Evolutionary conservation across 371 early-diverging fungal species (phyloP), one percentile per base, ranked within the genome.

Genomic region (Mucor irregularis): DNA sequence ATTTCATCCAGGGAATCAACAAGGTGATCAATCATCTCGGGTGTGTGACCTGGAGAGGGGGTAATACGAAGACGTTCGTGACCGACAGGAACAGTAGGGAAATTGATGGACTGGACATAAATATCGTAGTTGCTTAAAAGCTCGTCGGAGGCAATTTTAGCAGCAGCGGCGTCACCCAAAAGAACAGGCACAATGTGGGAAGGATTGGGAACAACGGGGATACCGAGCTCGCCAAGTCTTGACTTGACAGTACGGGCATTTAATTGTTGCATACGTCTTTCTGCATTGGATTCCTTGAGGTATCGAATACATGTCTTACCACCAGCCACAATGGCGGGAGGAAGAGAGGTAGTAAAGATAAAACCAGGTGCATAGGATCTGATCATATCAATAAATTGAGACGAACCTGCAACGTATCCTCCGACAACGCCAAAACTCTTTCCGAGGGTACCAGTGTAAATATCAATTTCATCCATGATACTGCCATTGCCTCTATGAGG

Each of bases 331-430:
- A 95, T 90, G 34, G 91, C 84, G 33, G 99, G 99, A 24, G 99
- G 99, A 28, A 98, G 85, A 10, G 98, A 97, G 8, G 99, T 98
- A 55, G 99, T 98, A 72, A 98, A 98, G 73, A 98, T 98, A 76
- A 98, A 98, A 38, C 99, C 99, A 29, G 98, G 98, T 8, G 99
- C 99, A 72, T 97, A 98, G 28, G 94, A 94, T 56, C 99, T 93
- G 45, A 98, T 87, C 92, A 96, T 91, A 73, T 98, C 99, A 26
- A 97, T 92, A 29, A 96, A 78, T 19, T 78, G 67, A 25, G 95
- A 88, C 16, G 92, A 92, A 28, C 82, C 96, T 38, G 97, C 98
- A 73, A 97, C 92, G 73, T 98, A 98, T 40, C 99, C 99, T 58
- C 99, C 99, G 35, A 98, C 98, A 24, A 96, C 91, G 58, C 99